Evolutionary conservation across 345 rosid genomes (phyloP).

Genomic region (Pugionium dolabratum): DNA sequence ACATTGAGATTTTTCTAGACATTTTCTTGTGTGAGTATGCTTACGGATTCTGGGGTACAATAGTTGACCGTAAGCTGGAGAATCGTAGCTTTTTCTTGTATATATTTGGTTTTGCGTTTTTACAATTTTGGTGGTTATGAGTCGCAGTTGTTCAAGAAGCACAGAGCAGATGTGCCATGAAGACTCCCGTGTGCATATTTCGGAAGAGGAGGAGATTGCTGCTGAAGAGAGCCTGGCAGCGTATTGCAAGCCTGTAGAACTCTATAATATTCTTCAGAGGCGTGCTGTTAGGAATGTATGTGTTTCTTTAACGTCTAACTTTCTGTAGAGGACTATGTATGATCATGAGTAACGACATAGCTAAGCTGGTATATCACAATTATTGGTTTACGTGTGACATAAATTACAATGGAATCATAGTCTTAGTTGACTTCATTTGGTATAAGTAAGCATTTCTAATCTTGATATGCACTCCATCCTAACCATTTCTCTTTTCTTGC

Average conservation of each 20-base stretch:
- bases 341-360: neutral
- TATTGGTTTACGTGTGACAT: conserved; percentile 15
- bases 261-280: conserved; percentile 81
- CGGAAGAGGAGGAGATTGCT: conserved; percentile 84
- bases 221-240: conserved; percentile 84
- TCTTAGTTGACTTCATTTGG: conserved; percentile 2
- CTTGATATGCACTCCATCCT: conserved; percentile 14
- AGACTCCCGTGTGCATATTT: conserved; percentile 70
- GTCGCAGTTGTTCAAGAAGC: conserved; percentile 71
- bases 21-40: neutral
- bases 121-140: neutral
- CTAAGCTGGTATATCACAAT: neutral
- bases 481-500: conserved; percentile 11
- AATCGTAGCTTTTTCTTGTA: conserved; percentile 7
- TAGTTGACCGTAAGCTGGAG: neutral
- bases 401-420: neutral
- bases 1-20: neutral
- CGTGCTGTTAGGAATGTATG: conserved; percentile 76
- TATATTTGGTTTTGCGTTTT: neutral
- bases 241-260: conserved; percentile 98
- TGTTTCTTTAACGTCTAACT: neutral
- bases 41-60: neutral
- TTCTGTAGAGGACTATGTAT: neutral
- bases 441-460: conserved; percentile 1
- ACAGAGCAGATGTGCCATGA: conserved; percentile 93